Evolutionary conservation across 2,329 filamentous ascomycete genomes (phyloP), one percentile per base, ranked within the genome.

Genomic region (Parastagonospora nodorum): DNA sequence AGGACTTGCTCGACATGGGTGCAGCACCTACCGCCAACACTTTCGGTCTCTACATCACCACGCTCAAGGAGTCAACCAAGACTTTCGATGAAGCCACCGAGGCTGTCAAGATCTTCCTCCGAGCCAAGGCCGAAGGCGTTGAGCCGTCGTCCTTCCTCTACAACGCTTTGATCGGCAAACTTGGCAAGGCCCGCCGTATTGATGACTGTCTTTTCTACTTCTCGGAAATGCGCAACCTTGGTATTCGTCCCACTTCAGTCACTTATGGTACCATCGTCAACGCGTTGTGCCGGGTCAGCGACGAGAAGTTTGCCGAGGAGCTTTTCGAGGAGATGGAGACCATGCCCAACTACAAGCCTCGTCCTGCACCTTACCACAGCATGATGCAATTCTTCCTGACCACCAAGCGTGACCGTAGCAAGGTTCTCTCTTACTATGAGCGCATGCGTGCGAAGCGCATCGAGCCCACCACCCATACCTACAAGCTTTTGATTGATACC

Each of bases 301-400:
- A 99, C 64, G 93, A 97, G 78, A 95, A 93, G 70, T 96, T 97
- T 72, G 94, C 94, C 27, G 94, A 97, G 70, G 92, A 97, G 75
- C 85, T 97, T 64, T 99, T 99, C 69, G 92, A 97, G 69, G 94
- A 99, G 79, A 99, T 99, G 94, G 94, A 99, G 79, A 86, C 88
- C 40, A 96, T 96, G 88, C 88, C 92, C 50, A 99, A 99, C 80
- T 99, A 99, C 84, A 97, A 97, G 81, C 91, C 94, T 35, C 88
- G 94, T 8, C 92, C 94, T 24, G 94, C 94, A 19, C 94, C 94
- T 1, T 99, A 99, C 82, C 97, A 99, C 81, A 96, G 91, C 76
- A 89, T 99, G 87, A 99, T 99, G 86, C 94, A 99, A 73, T 97
- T 96, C 79, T 99, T 97, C 84, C 81, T 97, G 62, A 96, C 90